phyloP scores from a whole-genome alignment of 495 filamentous ascomycete species.

The Penicillium alfredii region DNA sequence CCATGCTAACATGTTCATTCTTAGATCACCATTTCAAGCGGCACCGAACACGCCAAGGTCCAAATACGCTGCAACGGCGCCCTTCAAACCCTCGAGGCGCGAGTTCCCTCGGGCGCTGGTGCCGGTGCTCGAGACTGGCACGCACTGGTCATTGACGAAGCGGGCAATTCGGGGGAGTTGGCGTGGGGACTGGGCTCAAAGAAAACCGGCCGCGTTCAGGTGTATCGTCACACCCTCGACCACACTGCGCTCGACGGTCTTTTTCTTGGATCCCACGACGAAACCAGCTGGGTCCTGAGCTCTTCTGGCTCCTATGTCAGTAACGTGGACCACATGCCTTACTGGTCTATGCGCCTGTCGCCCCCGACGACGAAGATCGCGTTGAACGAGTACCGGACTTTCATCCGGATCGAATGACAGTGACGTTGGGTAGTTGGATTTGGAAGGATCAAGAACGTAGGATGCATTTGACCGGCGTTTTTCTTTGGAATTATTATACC shows the following conservation, averaged over 20 bases:
- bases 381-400: constrained; percentile 4
- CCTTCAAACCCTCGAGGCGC: constrained; percentile 8
- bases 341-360: constrained; percentile 9
- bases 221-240: constrained; percentile 4
- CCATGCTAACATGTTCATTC: too few species aligned
- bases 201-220: constrained; percentile 2
- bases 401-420: constrained; percentile 12
- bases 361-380: background rate
- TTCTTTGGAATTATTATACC: background rate
- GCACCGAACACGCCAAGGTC: constrained; percentile 2
- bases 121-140: constrained; percentile 14
- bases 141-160: constrained; percentile 7
- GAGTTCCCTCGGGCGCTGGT: constrained; percentile 11
- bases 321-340: constrained; percentile 4
- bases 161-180: constrained; percentile 6
- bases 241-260: background rate
- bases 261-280: constrained; percentile 9
- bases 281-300: constrained; percentile 7
- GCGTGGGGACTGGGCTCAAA: constrained; percentile 10
- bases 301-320: constrained; percentile 9
- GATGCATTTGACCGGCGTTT: background rate
- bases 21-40: constrained; percentile 9
- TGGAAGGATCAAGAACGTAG: background rate
- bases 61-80: constrained; percentile 16
- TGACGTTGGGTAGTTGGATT: too few species aligned